Percentiles rank a stretch among this genome's conserved stretches.
Conservation (phyloP, 257 asterid genomes). For the Nicotiana paniculata region DNA sequence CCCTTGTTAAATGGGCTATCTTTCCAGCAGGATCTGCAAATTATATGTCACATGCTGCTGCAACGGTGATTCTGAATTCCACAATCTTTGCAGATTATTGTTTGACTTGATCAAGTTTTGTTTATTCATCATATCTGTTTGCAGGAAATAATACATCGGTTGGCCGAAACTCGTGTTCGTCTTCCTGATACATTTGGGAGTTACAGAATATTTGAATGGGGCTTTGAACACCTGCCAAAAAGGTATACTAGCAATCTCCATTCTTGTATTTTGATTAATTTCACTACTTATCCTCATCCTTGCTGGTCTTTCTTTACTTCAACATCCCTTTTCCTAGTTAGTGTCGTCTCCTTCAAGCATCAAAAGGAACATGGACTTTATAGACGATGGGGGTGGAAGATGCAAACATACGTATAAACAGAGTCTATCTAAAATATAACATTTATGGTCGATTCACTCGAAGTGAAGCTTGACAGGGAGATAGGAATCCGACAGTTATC, state of each 20-base stretch:
- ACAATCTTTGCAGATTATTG: conserved; percentile 5
- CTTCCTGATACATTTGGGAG: conserved; percentile 79
- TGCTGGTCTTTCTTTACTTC: not conserved
- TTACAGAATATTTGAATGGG: conserved; percentile 60
- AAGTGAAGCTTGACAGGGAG: no score
- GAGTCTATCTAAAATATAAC: no score
- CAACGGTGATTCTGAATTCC: conserved; percentile 40
- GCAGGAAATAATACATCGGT: conserved; percentile 60
- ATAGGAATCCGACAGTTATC: no score
- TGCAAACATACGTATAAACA: no score
- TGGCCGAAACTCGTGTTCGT: conserved; percentile 42
- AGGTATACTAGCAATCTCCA: conserved; percentile 28
- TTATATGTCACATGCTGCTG: conserved; percentile 55
- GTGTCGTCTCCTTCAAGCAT: not conserved
- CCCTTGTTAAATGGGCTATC: conserved; percentile 71
- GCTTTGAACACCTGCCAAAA: conserved; percentile 46
- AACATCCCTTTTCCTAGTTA: not conserved
- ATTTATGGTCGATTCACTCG: no score
- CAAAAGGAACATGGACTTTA: no score
- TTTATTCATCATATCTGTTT: conserved; percentile 7
- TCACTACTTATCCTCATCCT: not conserved
- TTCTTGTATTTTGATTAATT: conserved; percentile 4
- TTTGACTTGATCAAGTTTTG: conserved; percentile 3
- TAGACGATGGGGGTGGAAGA: no score
- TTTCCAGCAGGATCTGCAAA: conserved; percentile 53